Percentiles rank a stretch among this genome's conserved stretches.
phyloP scores from a whole-genome alignment of 768 basidiomycete species.

The Coprinopsis sp. region DNA sequence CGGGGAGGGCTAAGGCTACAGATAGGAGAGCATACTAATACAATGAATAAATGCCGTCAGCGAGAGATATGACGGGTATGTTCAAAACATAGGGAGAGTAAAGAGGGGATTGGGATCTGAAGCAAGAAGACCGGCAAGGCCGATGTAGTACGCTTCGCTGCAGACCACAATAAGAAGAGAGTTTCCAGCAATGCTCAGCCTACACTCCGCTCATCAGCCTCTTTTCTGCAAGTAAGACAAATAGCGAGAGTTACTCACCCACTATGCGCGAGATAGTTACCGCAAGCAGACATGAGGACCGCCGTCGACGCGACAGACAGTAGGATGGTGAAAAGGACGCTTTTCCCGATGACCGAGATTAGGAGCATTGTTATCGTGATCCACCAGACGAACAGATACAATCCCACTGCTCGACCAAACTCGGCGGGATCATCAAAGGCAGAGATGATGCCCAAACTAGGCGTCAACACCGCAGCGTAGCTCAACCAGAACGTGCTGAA shows the following conservation, averaged over 20 bases:
- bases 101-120: slow-evolving; percentile 6
- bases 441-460: slow-evolving; percentile 5
- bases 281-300: slow-evolving; percentile 7
- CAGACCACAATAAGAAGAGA: slow-evolving; percentile 6
- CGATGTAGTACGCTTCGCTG: slow-evolving; percentile 8
- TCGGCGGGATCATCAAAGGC: slow-evolving; percentile 3
- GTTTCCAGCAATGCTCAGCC: slow-evolving; percentile 7
- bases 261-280: background rate
- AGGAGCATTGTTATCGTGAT: slow-evolving; percentile 11
- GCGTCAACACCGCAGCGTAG: slow-evolving; percentile 9
- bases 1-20: too few relatives aligned
- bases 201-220: too few relatives aligned
- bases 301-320: slow-evolving; percentile 7
- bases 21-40: too few relatives aligned
- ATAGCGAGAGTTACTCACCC: slow-evolving; percentile 3
- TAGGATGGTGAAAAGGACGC: slow-evolving; percentile 8
- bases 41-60: too few relatives aligned
- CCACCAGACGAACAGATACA: slow-evolving; percentile 12
- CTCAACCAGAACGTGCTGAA: slow-evolving; percentile 12
- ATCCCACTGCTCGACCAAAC: slow-evolving; percentile 5
- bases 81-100: slow-evolving; percentile 7
- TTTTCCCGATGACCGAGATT: slow-evolving; percentile 9
- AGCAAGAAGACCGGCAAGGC: slow-evolving; percentile 4
- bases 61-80: too few relatives aligned
- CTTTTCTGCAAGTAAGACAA: too few relatives aligned